Evolutionary conservation across 352 stramenopile species (phyloP).

Genomic region (Elongisporangium senticosum): DNA sequence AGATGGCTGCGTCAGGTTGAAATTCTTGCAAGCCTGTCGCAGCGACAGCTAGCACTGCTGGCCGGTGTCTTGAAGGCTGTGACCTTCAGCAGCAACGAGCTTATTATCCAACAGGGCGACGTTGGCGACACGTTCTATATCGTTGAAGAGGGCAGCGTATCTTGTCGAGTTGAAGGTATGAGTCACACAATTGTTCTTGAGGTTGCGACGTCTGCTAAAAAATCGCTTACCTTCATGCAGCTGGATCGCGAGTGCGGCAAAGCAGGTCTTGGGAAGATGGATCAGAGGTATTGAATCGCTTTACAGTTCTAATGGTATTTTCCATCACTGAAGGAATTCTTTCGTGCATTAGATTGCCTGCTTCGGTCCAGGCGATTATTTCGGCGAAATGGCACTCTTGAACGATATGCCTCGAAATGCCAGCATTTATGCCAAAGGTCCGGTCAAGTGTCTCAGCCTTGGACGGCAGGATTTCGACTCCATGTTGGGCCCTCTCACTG

Average conservation of each 20-base stretch:
- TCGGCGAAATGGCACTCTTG: conserved; percentile 91
- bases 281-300: conserved; percentile 2
- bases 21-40: conserved; percentile 59
- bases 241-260: conserved; percentile 2
- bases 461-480: conserved; percentile 70
- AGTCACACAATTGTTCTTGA: background rate
- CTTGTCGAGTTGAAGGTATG: conserved; percentile 47
- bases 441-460: conserved; percentile 66
- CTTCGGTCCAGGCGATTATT: conserved; percentile 77
- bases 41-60: conserved; percentile 60
- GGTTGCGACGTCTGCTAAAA: no score
- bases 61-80: conserved; percentile 54
- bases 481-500: conserved; percentile 67
- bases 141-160: conserved; percentile 63
- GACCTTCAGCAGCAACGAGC: conserved; percentile 63
- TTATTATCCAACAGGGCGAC: conserved; percentile 81
- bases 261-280: background rate
- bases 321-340: background rate
- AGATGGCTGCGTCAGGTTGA: conserved; percentile 71
- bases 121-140: conserved; percentile 81
- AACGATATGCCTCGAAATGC: conserved; percentile 81
- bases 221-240: background rate
- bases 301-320: background rate
- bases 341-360: conserved; percentile 32
- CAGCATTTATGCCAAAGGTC: conserved; percentile 55